Percentiles rank a stretch among this genome's conserved stretches.
Conservation (phyloP, 805 yeast species). For the Candida manassasensis region DNA sequence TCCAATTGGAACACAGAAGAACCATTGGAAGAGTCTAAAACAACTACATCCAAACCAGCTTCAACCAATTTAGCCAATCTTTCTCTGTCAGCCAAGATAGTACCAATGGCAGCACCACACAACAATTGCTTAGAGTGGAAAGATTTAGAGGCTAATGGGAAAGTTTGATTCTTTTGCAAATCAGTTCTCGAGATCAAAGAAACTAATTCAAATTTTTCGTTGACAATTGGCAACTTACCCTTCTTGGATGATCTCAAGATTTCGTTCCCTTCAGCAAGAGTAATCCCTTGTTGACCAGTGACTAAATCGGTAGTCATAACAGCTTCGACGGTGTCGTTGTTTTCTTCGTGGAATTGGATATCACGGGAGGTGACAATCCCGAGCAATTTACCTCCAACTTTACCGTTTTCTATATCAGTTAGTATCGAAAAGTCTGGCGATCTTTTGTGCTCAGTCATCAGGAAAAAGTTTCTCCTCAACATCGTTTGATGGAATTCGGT, state of each 20-base stretch:
- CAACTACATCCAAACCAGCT: constrained; percentile 96
- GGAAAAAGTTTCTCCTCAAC: constrained; percentile 71
- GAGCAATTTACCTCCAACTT: constrained; percentile 80
- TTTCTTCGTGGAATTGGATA: constrained; percentile 86
- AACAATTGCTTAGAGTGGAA: constrained; percentile 89
- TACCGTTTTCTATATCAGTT: constrained; percentile 65
- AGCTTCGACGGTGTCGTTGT: constrained; percentile 55
- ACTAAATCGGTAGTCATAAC: constrained; percentile 89
- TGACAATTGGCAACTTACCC: constrained; percentile 96
- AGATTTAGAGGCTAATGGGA: constrained; percentile 93
- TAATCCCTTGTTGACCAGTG: constrained; percentile 79
- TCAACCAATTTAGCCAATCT: constrained; percentile 82
- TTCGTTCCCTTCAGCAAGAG: constrained; percentile 81
- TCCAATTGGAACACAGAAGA: constrained; percentile 92
- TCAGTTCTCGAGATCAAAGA: constrained; percentile 93
- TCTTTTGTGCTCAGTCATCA: constrained; percentile 4
- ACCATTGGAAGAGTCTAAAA: constrained; percentile 96
- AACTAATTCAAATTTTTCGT: constrained; percentile 66
- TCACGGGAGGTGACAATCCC: constrained; percentile 98
- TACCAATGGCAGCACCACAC: constrained; percentile 99
- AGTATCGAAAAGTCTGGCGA: constrained; percentile 18
- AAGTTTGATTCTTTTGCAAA: constrained; percentile 90
- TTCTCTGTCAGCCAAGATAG: constrained; percentile 80
- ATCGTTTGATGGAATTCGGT: constrained; percentile 95
- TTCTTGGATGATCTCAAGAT: constrained; percentile 89